These are phyloP conservation scores for Colletotrichum cordylinicola DNA, from an alignment of 2,329 filamentous ascomycete species.

Conservation along the genomic window DNA sequence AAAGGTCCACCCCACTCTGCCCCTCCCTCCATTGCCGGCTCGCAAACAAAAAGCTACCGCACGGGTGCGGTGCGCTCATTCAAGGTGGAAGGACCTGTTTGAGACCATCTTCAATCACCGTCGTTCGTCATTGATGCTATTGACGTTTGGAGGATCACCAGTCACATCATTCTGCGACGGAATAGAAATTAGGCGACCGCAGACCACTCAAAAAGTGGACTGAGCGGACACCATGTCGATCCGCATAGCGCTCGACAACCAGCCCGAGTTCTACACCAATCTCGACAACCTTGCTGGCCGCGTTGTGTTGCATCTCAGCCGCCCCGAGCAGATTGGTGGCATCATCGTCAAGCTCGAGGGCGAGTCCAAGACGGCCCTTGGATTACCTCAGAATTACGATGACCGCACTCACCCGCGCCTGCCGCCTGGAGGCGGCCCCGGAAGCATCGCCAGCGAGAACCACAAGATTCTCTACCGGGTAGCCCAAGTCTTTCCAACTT, in stretches of 20 bases:
- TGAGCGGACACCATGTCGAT: conserved; percentile 62
- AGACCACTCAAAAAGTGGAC: conserved; percentile 5
- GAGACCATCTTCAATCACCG: neutral
- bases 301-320: conserved; percentile 62
- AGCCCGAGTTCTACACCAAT: conserved; percentile 78
- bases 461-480: conserved; percentile 80
- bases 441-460: conserved; percentile 58
- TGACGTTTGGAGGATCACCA: neutral
- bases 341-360: conserved; percentile 86
- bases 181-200: neutral
- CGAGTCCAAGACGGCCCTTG: conserved; percentile 73
- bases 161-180: neutral
- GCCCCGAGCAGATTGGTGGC: conserved; percentile 72
- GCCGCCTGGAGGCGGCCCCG: conserved; percentile 45
- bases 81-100: neutral
- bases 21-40: neutral
- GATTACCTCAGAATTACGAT: conserved; percentile 52
- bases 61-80: neutral
- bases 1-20: conserved; percentile 5
- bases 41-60: neutral
- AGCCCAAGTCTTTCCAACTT: conserved; percentile 73
- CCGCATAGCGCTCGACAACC: conserved; percentile 69
- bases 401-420: conserved; percentile 6
- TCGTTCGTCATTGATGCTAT: neutral
- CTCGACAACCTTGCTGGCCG: conserved; percentile 75